phyloP scores from a whole-genome alignment of 1,284 basidiomycete genomes.

The Termitomyces sp. region DNA sequence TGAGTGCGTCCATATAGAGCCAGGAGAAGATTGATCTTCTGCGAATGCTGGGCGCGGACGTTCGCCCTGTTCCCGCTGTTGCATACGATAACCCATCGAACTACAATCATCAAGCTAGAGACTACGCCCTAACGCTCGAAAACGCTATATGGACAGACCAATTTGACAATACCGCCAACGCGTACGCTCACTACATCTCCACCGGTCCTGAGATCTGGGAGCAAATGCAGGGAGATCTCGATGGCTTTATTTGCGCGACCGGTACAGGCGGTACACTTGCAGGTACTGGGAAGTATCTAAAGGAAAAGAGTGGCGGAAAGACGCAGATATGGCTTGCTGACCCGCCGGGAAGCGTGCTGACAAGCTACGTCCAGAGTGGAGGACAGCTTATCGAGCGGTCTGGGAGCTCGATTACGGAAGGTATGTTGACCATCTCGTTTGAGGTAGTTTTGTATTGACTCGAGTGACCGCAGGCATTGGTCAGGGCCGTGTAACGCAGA shows the following conservation, averaged over 20 bases:
- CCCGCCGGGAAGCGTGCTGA: conserved; percentile 91
- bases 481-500: conserved; percentile 95
- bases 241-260: conserved; percentile 91
- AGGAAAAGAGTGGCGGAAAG: conserved; percentile 78
- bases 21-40: conserved; percentile 98
- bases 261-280: conserved; percentile 96
- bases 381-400: conserved; percentile 75
- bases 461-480: conserved; percentile 72
- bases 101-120: conserved; percentile 97
- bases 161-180: conserved; percentile 93
- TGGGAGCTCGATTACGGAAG: conserved; percentile 96
- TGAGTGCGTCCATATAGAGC: conserved; percentile 43
- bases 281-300: conserved; percentile 81
- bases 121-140: conserved; percentile 76
- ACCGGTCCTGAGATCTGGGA: conserved; percentile 98
- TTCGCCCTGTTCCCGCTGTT: conserved; percentile 93
- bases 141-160: conserved; percentile 99
- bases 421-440: conserved; percentile 34
- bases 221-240: conserved; percentile 77
- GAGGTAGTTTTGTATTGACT: conserved; percentile 7
- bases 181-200: conserved; percentile 81
- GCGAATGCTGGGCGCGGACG: conserved; percentile 95
- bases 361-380: conserved; percentile 81
- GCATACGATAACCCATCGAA: conserved; percentile 95
- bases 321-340: conserved; percentile 94